Evolutionary conservation across 1,284 basidiomycete genomes (phyloP), one percentile per base, ranked within the genome.

Genomic region (Rugosomyces carneus): DNA sequence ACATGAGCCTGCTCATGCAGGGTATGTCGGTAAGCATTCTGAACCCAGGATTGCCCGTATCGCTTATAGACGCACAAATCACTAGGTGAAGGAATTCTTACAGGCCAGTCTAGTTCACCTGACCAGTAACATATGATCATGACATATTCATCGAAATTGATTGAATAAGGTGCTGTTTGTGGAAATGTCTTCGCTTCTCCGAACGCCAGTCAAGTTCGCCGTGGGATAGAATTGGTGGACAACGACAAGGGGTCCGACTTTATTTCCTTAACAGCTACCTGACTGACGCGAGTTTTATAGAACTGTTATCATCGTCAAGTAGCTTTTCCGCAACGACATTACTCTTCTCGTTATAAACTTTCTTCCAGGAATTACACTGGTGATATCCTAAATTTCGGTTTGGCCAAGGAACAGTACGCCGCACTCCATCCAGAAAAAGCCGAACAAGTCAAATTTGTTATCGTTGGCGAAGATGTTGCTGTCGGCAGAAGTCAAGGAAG

Each of bases 391-490:
- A 92, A 94, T 62, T 96, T 97, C 58, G 93, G 93, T 36, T 76
- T 97, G 5, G 92, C 92, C 2, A 90, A 84, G 53, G 93, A 97
- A 62, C 84, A 90, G 51, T 84, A 84, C 57, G 77, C 84, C 1
- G 83, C 88, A 0, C 67, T 73, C 27, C 78, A 89, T 51, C 81
- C 86, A 0, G 74, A 78, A 18, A 84, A 81, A 56, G 72, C 79
- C 0, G 71, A 83, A 40, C 71, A 74, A 24, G 78, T 93, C 56
- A 84, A 80, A 55, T 89, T 96, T 51, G 70, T 95, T 34, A 76
- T 93, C 48, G 92, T 96, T 9, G 90, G 86, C 6, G 93, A 97
- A 62, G 93, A 97, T 63, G 90, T 94, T 11, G 83, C 91, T 1
- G 93, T 97, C 11, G 86, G 88, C 2, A 76, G 74, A 53, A 76